Evolutionary conservation across 1,284 basidiomycete genomes (phyloP), one percentile per base, ranked within the genome.

Genomic region (Irpex sp.): DNA sequence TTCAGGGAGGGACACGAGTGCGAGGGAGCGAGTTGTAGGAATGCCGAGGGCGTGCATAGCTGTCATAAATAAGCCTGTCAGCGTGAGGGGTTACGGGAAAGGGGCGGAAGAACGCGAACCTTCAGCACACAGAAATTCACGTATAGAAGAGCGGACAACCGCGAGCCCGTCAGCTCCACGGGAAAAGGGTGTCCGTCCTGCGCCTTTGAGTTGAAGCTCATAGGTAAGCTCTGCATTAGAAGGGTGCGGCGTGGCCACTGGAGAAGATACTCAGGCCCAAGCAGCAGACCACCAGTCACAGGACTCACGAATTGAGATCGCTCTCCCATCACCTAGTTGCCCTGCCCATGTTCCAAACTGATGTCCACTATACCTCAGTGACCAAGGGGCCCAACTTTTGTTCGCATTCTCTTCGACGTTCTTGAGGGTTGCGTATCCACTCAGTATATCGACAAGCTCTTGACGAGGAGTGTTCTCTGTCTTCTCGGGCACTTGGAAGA

Each of bases 261-360:
- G 36, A 21, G 57, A 15, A 63, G 33, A 1, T 21, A n/a, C 7
- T 39, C 31, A 43, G 5, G 51, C 17, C 19, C 31, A 31, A 15
- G 17, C 15, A 58, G 6, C 37, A 37, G 15, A 33, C 5, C 15
- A 57, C n/a, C n/a, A 57, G 39, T 37, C 39, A 51, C 19, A 53
- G 58, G 70, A 81, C 83, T 71, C 68, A 92, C 92, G 74, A 59
- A 99, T 83, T 7, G 93, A 93, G 35, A 95, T 92, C 0, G 97
- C 97, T 13, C 97, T 85, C 0, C 97, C 97, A 71, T 99, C 97
- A 7, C 97, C 97, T 2, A 99, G 83, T 75, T 98, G 97, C n/a
- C 95, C 95, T 1, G 97, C 97, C 90, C 92, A 98, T 4, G 73
- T 77, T 1, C 95, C 97, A 70, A 98, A 98, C 73, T 98, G 96